Evolutionary conservation across 768 basidiomycete species (phyloP).

Genomic region (Rhodotorula babjevae): DNA sequence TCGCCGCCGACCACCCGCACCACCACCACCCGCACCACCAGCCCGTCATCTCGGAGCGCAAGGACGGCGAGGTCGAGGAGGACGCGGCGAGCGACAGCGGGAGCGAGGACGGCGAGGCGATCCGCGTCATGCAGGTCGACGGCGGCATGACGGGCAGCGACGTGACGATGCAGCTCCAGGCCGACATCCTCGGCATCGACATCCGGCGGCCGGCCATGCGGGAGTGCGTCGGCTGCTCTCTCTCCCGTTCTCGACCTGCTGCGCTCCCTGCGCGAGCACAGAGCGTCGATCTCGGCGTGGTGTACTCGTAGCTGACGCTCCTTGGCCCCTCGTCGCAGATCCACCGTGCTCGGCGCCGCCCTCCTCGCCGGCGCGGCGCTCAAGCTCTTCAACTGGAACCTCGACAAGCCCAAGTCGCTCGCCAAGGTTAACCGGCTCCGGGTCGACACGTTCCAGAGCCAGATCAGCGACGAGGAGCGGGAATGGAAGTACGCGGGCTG

Average conservation of each 20-base stretch:
- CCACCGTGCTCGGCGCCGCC: constrained; percentile 91
- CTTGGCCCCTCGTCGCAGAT: no score
- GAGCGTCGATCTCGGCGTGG: no score
- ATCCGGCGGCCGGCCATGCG: constrained; percentile 93
- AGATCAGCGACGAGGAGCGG: constrained; percentile 55
- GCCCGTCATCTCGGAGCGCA: constrained; percentile 57
- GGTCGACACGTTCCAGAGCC: constrained; percentile 64
- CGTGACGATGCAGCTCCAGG: constrained; percentile 75
- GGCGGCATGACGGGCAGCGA: constrained; percentile 98
- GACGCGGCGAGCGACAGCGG: constrained; percentile 49
- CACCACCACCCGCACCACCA: no score
- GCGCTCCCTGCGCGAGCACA: no score
- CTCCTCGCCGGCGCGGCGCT: constrained; percentile 87
- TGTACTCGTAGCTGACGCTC: no score
- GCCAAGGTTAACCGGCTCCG: constrained; percentile 80
- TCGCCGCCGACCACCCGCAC: background rate
- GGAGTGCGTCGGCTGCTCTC: constrained; percentile 61
- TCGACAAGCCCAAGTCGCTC: constrained; percentile 74
- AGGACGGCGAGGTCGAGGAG: constrained; percentile 52
- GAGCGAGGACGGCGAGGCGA: constrained; percentile 50
- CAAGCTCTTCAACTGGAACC: constrained; percentile 84
- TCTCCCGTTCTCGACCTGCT: background rate
- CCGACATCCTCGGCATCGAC: constrained; percentile 84
- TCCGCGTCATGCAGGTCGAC: constrained; percentile 87
- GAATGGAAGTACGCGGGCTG: constrained; percentile 70